These are phyloP conservation scores for Glycyrrhiza uralensis DNA, from an alignment of 306 rosid species.

Conservation along the genomic window DNA sequence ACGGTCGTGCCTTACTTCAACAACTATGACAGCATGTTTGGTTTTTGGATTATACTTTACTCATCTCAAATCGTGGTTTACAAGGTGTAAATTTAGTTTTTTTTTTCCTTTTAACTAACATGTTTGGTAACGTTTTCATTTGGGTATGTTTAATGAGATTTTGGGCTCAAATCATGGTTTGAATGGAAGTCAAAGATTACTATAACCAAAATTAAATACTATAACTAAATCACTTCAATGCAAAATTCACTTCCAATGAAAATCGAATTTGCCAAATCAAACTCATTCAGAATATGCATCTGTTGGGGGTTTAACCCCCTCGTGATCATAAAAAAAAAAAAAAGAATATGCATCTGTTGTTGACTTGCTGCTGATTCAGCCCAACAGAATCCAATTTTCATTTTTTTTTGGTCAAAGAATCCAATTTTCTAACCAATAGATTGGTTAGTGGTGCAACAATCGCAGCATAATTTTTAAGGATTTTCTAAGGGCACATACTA, in stretches of 20 bases:
- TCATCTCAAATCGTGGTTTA: not conserved
- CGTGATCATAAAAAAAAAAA: too few relatives aligned
- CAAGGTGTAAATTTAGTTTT: not conserved
- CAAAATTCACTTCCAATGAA: not conserved
- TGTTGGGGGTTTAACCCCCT: too few relatives aligned
- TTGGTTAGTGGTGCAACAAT: too few relatives aligned
- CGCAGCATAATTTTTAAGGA: too few relatives aligned
- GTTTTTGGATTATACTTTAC: not conserved
- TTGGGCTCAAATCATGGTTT: not conserved
- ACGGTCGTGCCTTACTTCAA: not conserved
- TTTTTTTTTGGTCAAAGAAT: too few relatives aligned
- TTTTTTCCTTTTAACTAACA: not conserved
- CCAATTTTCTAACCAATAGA: not conserved
- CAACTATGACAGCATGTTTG: not conserved
- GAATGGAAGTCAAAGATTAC: too few relatives aligned
- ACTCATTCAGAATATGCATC: not conserved
- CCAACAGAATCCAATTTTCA: not conserved
- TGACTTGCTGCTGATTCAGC: not conserved
- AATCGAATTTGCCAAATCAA: not conserved
- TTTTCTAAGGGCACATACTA: too few relatives aligned
- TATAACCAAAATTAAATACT: too few relatives aligned
- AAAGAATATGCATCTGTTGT: not conserved
- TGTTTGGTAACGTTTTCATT: not conserved
- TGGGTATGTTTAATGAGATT: not conserved
- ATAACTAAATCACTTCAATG: too few relatives aligned